Percentiles rank a stretch among this genome's conserved stretches.
These are phyloP conservation scores for Backusella australiensis DNA, from an alignment of 192 early-diverging fungal genomes.

Conservation along the genomic window DNA sequence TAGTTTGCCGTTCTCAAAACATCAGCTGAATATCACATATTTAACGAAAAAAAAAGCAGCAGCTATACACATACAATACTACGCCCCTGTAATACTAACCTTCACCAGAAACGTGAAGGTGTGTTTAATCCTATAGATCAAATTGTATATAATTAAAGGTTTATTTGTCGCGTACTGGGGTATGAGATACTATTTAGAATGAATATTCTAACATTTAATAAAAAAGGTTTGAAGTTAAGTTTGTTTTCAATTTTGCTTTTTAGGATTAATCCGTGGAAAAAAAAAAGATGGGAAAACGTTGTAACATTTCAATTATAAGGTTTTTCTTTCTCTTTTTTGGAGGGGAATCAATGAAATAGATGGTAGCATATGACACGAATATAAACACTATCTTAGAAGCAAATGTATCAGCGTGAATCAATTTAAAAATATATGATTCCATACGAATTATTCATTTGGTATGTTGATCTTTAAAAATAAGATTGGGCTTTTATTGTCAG, in stretches of 20 bases:
- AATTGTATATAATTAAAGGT: no score
- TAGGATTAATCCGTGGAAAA: neutral
- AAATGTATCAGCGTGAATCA: neutral
- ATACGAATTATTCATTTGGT: neutral
- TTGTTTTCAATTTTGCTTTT: neutral
- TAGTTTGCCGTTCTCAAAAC: neutral
- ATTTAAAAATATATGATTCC: no score
- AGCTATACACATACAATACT: neutral
- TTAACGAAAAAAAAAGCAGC: neutral
- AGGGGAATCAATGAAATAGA: neutral
- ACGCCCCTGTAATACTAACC: neutral
- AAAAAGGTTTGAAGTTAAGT: neutral
- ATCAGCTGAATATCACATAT: neutral
- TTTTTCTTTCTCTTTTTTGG: neutral
- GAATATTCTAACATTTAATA: neutral
- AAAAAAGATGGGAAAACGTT: neutral
- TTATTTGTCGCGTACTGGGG: neutral
- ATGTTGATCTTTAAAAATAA: neutral
- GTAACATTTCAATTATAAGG: neutral
- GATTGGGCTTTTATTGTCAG: neutral
- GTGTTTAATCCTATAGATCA: neutral
- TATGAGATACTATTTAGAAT: neutral
- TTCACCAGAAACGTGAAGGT: neutral
- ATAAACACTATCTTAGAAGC: neutral
- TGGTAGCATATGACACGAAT: neutral